Percentiles rank a stretch among this genome's conserved stretches.
Evolutionary conservation across 331 rosid genomes (phyloP).

Genomic region (Pyrus hybrid): DNA sequence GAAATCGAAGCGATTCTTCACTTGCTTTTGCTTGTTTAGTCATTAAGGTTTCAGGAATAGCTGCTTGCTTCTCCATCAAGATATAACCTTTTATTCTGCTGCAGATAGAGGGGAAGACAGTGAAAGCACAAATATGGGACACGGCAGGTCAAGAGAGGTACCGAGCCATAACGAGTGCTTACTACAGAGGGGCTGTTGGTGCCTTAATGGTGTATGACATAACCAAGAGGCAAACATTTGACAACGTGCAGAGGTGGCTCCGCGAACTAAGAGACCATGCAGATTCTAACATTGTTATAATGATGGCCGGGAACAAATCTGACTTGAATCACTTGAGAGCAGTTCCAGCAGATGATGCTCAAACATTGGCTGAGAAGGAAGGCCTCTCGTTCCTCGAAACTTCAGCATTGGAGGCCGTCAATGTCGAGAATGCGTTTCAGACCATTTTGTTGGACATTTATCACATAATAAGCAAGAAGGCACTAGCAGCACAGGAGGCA

Average conservation of each 20-base stretch:
- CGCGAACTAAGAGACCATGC: constrained; percentile 89
- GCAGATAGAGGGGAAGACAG: constrained; percentile 90
- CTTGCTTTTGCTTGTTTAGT: background rate
- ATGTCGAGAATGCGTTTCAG: constrained; percentile 89
- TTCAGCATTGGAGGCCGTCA: constrained; percentile 74
- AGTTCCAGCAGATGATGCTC: constrained; percentile 65
- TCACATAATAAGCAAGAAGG: constrained; percentile 77
- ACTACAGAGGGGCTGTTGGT: constrained; percentile 90
- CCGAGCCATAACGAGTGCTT: constrained; percentile 86
- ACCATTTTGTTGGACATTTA: constrained; percentile 75
- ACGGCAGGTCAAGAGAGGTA: constrained; percentile 98
- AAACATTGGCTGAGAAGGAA: constrained; percentile 66
- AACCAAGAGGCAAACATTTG: constrained; percentile 84
- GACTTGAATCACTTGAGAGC: constrained; percentile 79
- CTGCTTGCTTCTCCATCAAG: background rate
- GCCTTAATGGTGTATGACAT: constrained; percentile 79
- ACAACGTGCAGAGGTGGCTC: constrained; percentile 79
- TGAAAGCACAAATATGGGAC: constrained; percentile 99
- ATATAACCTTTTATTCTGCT: background rate
- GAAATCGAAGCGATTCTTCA: background rate
- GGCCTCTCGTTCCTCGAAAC: constrained; percentile 74
- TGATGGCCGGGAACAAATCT: constrained; percentile 85
- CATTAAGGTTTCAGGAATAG: background rate
- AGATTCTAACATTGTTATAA: constrained; percentile 82
- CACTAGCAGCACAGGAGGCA: constrained; percentile 81